These are phyloP conservation scores for Phytophthora aleatoria DNA, from an alignment of 352 stramenopile species.

Conservation along the genomic window DNA sequence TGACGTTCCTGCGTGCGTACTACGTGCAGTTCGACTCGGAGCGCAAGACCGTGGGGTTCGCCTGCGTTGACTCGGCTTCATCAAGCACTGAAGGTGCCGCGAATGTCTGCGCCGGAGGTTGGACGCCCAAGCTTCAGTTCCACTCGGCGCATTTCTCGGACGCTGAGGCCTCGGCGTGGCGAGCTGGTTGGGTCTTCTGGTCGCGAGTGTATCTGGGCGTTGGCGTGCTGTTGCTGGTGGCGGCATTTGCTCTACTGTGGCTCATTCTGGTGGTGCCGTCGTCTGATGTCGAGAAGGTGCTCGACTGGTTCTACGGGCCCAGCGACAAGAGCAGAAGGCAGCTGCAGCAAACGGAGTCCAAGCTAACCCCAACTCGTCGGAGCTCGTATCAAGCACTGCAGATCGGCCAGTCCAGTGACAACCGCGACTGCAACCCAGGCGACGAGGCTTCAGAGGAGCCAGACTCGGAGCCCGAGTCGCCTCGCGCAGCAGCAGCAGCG, in stretches of 20 bases:
- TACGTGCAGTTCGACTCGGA: slow-evolving; percentile 70
- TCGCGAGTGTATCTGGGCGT: slow-evolving; percentile 40
- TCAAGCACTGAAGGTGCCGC: neutral
- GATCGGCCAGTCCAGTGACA: neutral
- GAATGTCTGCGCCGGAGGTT: slow-evolving; percentile 36
- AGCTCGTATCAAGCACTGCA: slow-evolving; percentile 14
- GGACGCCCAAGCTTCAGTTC: slow-evolving; percentile 47
- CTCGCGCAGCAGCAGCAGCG: neutral
- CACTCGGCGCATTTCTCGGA: slow-evolving; percentile 34
- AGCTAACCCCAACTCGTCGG: neutral
- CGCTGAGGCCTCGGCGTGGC: slow-evolving; percentile 25
- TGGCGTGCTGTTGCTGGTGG: slow-evolving; percentile 38
- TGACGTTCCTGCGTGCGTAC: slow-evolving; percentile 71
- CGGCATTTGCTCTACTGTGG: slow-evolving; percentile 43
- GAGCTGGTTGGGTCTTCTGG: slow-evolving; percentile 41
- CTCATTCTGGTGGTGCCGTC: slow-evolving; percentile 36
- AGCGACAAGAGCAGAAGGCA: slow-evolving; percentile 18
- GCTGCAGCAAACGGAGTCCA: slow-evolving; percentile 3
- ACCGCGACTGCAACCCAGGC: neutral
- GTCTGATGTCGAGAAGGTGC: slow-evolving; percentile 32
- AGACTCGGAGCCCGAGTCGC: slow-evolving; percentile 18
- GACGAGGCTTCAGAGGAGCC: slow-evolving; percentile 13
- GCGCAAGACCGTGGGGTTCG: slow-evolving; percentile 46
- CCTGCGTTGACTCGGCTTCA: slow-evolving; percentile 37
- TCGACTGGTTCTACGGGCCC: slow-evolving; percentile 23